Conservation (phyloP, 345 rosid genomes). For the Acer saccharum region DNA sequence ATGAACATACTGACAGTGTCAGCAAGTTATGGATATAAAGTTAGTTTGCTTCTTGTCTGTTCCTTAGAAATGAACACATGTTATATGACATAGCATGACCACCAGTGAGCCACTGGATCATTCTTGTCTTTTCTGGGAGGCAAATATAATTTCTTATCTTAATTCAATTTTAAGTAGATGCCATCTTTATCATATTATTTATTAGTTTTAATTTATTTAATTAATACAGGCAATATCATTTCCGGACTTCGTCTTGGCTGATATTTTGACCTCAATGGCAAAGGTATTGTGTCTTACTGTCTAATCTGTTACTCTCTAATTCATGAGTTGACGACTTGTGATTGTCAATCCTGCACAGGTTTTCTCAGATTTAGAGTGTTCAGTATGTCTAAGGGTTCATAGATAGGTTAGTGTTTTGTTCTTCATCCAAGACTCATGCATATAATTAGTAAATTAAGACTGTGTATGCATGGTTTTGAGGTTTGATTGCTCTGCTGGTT, state of each 20-base stretch:
- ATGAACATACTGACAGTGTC: background rate
- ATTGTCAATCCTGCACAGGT: conserved; percentile 54
- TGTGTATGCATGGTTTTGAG: too few species aligned
- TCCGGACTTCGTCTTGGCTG: conserved; percentile 92
- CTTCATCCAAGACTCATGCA: conserved; percentile 1
- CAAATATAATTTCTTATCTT: conserved; percentile 1
- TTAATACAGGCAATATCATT: conserved; percentile 72
- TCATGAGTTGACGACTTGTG: conserved; percentile 3
- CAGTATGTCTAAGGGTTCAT: conserved; percentile 94
- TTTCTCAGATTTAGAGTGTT: conserved; percentile 91
- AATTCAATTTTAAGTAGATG: conserved; percentile 7
- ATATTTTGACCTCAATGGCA: conserved; percentile 91
- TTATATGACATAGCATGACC: background rate
- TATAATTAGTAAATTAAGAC: background rate
- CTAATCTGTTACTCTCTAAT: background rate
- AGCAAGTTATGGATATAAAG: background rate
- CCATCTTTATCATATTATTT: background rate
- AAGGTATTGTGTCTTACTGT: conserved; percentile 50
- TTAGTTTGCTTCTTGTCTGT: background rate
- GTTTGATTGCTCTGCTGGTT: too few species aligned
- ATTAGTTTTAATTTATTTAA: conserved; percentile 18
- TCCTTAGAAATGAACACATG: background rate
- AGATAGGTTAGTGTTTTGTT: conserved; percentile 62
- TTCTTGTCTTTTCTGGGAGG: background rate
- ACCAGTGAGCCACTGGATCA: background rate